Conservation (phyloP, 106 monocot genomes). For the Dendrobium nobile region DNA sequence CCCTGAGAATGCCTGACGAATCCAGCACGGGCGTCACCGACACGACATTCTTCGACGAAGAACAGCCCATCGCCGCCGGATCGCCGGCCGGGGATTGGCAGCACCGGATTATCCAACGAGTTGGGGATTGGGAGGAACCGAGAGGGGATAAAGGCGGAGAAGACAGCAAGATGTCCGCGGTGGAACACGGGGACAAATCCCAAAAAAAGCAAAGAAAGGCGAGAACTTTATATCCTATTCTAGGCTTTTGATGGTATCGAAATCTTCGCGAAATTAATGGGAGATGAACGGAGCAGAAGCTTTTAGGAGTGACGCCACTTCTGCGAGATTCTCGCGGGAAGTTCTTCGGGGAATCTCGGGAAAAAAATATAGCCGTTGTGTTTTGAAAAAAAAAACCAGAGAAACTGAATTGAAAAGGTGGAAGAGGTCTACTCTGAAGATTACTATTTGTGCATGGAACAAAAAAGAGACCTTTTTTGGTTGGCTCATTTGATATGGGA, state of each 20-base stretch:
- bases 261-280: slow-evolving; percentile 1
- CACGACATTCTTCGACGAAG: slow-evolving; percentile 46
- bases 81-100: background rate
- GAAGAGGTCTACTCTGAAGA: no score
- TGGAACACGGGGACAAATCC: background rate
- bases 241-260: background rate
- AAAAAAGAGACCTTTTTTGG: no score
- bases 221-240: background rate
- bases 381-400: no score
- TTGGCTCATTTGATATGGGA: no score
- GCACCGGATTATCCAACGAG: background rate
- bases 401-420: no score
- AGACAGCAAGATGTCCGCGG: background rate
- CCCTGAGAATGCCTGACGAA: slow-evolving; percentile 27
- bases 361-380: no score
- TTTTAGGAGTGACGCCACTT: background rate
- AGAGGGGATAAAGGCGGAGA: background rate
- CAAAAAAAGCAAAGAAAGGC: background rate
- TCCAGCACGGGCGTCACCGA: slow-evolving; percentile 37
- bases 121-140: background rate
- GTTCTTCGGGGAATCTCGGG: background rate
- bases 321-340: slow-evolving; percentile 1
- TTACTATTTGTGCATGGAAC: no score
- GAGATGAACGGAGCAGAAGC: background rate
- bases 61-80: slow-evolving; percentile 39